Percentiles rank a stretch among this genome's conserved stretches.
Evolutionary conservation across 225 moss, liverwort and hornwort species (phyloP).

Genomic region (Anthoceros angustus): DNA sequence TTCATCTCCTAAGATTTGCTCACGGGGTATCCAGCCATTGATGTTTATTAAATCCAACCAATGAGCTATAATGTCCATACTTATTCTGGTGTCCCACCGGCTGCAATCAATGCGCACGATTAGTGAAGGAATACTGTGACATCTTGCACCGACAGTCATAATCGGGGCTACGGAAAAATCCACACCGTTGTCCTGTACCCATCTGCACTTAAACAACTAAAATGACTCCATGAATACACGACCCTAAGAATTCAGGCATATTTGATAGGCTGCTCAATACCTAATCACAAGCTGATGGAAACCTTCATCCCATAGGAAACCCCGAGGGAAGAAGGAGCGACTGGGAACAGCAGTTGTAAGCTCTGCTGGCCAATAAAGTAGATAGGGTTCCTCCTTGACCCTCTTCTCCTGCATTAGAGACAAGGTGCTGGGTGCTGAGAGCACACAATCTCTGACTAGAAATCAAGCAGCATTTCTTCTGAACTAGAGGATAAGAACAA

Average conservation of each 20-base stretch:
- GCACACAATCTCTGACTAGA: background rate
- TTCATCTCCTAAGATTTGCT: conserved; percentile 57
- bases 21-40: conserved; percentile 64
- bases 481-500: background rate
- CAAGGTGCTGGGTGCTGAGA: background rate
- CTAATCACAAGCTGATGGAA: conserved; percentile 92
- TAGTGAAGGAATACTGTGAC: too few relatives aligned
- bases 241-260: background rate
- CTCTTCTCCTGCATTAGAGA: conserved; percentile 20
- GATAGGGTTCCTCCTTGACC: conserved; percentile 33
- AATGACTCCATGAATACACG: background rate
- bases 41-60: conserved; percentile 61
- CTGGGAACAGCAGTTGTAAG: conserved; percentile 92
- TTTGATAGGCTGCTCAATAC: conserved; percentile 10
- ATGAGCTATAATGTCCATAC: conserved; percentile 47
- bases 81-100: conserved; percentile 85
- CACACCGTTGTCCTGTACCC: too few relatives aligned
- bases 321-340: conserved; percentile 92
- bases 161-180: background rate
- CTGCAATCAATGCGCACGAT: conserved; percentile 25
- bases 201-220: background rate
- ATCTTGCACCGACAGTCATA: background rate
- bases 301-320: conserved; percentile 98
- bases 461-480: background rate
- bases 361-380: conserved; percentile 91